Conservation (phyloP, 768 basidiomycete genomes). For the Tricholoma sp. region DNA sequence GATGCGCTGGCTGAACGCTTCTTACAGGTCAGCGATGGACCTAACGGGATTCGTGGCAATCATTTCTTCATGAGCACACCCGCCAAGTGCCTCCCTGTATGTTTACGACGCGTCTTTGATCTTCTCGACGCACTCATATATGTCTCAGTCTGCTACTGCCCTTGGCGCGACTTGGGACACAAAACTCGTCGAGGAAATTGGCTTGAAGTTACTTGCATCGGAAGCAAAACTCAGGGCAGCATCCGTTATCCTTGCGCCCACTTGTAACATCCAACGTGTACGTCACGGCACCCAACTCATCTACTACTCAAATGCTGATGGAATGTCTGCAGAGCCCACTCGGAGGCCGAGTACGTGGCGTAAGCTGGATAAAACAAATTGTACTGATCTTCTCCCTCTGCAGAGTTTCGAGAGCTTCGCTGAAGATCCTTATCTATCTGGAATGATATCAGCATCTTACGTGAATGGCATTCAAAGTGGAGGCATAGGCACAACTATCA, state of each 20-base stretch:
- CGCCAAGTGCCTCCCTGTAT: constrained; percentile 69
- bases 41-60: constrained; percentile 69
- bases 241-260: constrained; percentile 70
- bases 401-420: constrained; percentile 77
- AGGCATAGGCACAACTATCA: constrained; percentile 75
- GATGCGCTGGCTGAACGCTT: not conserved
- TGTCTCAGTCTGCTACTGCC: constrained; percentile 58
- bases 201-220: constrained; percentile 56
- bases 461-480: constrained; percentile 71
- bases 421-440: constrained; percentile 73
- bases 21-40: constrained; percentile 67
- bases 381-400: not conserved
- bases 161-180: constrained; percentile 73
- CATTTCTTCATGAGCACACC: constrained; percentile 81
- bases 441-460: constrained; percentile 64
- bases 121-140: not conserved
- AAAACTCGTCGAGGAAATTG: constrained; percentile 57
- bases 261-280: constrained; percentile 81
- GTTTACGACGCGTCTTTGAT: constrained; percentile 10
- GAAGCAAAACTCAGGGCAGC: constrained; percentile 71
- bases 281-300: constrained; percentile 7
- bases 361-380: not conserved
- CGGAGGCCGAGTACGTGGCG: constrained; percentile 53
- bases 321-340: constrained; percentile 49
- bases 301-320: constrained; percentile 3